Evolutionary conservation across 1,284 basidiomycete species (phyloP), one percentile per base, ranked within the genome.

Genomic region (Prillingera fragicola): DNA sequence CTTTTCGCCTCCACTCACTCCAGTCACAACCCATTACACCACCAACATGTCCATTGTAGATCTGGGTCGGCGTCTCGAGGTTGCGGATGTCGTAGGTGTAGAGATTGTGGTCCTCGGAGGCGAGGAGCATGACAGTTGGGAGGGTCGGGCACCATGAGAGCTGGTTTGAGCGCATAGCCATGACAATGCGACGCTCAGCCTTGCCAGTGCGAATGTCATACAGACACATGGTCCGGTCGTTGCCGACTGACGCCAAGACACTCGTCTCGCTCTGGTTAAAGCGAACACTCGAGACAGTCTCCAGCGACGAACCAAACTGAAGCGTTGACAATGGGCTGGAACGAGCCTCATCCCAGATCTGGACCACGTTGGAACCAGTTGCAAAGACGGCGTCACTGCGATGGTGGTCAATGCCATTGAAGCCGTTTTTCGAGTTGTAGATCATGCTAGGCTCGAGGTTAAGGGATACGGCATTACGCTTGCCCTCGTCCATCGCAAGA

Each of bases 311-410:
- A 13, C 86, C 82, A 64, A 90, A 88, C 9, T 84, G 83, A 53
- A 95, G 74, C 56, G 87, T 83, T 38, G 86, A 85, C 37, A 89
- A 74, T 8, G 87, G 82, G 5, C 82, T 80, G 49, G 71, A 71
- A 82, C 88, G 88, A 35, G 85, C 91, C 70, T 97, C 87, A 62
- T 99, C 95, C 95, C 95, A 99, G 56, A 97, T 78, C 67, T 98
- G 94, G 10, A 99, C 91, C 21, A 81, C 78, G 59, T 85, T 89
- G 1, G 90, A 94, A 2, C 90, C 91, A 0, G 94, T 95, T 0
- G 91, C 94, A 59, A 99, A 99, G 4, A 92, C 68, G 17, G 85
- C 78, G 52, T 90, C 85, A 33, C 80, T 80, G 35, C 84, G 80
- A 67, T 97, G 95, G 63, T 97, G 95, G 58, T 96, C 89, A 72